A percentile compares a stretch with the other conserved stretches of the same genome.
These are phyloP conservation scores for Lichtheimia ornata DNA, from an alignment of 371 early-diverging fungal species.

Conservation along the genomic window DNA sequence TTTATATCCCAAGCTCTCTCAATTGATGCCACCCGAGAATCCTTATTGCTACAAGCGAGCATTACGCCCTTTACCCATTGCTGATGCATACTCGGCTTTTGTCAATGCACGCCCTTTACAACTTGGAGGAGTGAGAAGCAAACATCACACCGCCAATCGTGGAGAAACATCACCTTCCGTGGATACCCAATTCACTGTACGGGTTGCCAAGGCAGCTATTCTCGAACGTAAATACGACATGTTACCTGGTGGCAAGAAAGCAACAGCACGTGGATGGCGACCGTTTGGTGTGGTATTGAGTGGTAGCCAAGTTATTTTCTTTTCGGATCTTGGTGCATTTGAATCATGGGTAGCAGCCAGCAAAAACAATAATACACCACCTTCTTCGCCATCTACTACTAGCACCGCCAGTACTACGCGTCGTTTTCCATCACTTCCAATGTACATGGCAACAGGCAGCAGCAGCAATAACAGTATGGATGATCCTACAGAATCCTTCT, in stretches of 20 bases:
- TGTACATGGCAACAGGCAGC: not conserved
- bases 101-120: conserved; percentile 38
- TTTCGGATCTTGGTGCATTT: conserved; percentile 54
- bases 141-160: conserved; percentile 14
- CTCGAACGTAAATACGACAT: conserved; percentile 75
- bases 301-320: conserved; percentile 78
- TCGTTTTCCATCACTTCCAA: not conserved
- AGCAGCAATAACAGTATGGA: no score
- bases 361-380: conserved; percentile 18
- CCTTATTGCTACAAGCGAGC: conserved; percentile 36
- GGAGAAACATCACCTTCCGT: conserved; percentile 19
- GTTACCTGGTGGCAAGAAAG: conserved; percentile 66
- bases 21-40: conserved; percentile 45
- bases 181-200: conserved; percentile 47
- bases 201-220: conserved; percentile 71
- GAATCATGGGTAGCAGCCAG: conserved; percentile 42
- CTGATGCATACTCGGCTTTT: conserved; percentile 38
- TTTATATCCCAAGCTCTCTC: conserved; percentile 34
- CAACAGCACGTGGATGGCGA: conserved; percentile 74
- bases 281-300: conserved; percentile 74
- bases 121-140: conserved; percentile 46
- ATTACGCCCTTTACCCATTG: conserved; percentile 29
- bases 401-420: not conserved
- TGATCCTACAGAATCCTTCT: conserved; percentile 1
- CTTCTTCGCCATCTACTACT: conserved; percentile 14